phyloP scores from a whole-genome alignment of 768 basidiomycete species.

The Macrocybe gigantea region DNA sequence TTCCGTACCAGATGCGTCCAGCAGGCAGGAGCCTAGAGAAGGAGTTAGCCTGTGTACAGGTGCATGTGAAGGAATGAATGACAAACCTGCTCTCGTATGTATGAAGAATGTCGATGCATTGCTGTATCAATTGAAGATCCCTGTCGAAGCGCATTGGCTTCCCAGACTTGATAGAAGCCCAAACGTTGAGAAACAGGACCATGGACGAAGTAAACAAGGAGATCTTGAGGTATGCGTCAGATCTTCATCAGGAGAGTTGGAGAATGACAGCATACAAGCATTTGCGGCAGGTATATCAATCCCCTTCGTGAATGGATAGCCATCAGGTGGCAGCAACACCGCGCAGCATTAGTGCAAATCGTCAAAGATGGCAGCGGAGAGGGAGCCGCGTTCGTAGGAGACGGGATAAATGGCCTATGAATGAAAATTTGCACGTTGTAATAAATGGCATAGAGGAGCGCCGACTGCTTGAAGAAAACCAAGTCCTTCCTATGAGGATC shows the following conservation, averaged over 20 bases:
- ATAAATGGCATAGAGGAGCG: constrained; percentile 40
- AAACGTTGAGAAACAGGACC: constrained; percentile 62
- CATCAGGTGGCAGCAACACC: constrained; percentile 60
- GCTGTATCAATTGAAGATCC: constrained; percentile 53
- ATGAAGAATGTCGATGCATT: constrained; percentile 50
- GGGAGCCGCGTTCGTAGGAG: constrained; percentile 39
- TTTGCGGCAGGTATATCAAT: neutral
- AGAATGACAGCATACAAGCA: no score
- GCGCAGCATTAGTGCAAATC: constrained; percentile 79
- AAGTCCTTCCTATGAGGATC: constrained; percentile 30
- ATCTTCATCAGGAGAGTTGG: no score
- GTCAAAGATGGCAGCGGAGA: constrained; percentile 57
- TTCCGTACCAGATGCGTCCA: constrained; percentile 35
- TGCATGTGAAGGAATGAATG: no score
- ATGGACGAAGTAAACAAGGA: constrained; percentile 32
- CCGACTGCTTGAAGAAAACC: constrained; percentile 52
- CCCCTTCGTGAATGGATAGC: neutral
- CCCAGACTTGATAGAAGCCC: constrained; percentile 47
- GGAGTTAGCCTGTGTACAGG: neutral
- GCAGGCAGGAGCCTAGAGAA: constrained; percentile 31
- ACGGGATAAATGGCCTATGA: constrained; percentile 77
- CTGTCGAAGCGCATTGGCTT: constrained; percentile 34
- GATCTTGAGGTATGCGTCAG: no score
- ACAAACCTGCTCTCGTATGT: constrained; percentile 33
- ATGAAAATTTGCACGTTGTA: constrained; percentile 61